Base-by-base conservation (phyloP, 176 grass and related monocot species). In the Carex kokanica region DNA sequence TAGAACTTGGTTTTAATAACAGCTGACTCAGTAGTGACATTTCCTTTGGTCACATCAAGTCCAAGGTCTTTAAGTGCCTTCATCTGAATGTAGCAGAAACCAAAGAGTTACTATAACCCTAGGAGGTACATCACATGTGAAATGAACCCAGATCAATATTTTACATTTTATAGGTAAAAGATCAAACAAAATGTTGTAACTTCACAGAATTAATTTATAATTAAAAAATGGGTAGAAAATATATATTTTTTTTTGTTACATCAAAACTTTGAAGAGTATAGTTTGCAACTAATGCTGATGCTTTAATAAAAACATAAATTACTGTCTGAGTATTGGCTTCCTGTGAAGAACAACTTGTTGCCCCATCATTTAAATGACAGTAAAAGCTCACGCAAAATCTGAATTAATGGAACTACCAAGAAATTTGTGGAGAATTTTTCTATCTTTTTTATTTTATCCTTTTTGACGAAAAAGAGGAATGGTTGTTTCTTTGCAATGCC, bases 21-120 rank as follows among this genome's bases (percentile, higher is more conserved):
- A 91, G 86, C 83, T 83, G 85, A 89, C 57, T 95, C 91, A 87
- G 91, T 93, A 82, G 87, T 25, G 78, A 98, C 95, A 87, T 40
- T 93, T 90, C 95, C 92, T 80, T 98, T 98, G 53, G 56, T 88
- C 69, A 98, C 95, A 90, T 93, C 91, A 90, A 98, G 92, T 83
- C 92, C 95, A 64, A 98, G 86, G 45, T 95, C 89, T 82, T 90
- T 98, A 43, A 98, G 90, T 88, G 95, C 89, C 83, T 90, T 93
- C 95, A 93, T 95, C 95, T 98, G 86, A 68, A 88, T 64, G 52
- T 54, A 85, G 86, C 78, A 77, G 11, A 49, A 47, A 49, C n/a
- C 18, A 20, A 70, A 51, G n/a, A 51, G 20, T n/a, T 34, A 15
- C 17, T 31, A 66, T 36, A 34, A 34, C 0, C 27, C 27, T 34